Percentiles rank a stretch among this genome's conserved stretches.
Evolutionary conservation across 345 rosid genomes (phyloP).

Genomic region (Linum lewisii): DNA sequence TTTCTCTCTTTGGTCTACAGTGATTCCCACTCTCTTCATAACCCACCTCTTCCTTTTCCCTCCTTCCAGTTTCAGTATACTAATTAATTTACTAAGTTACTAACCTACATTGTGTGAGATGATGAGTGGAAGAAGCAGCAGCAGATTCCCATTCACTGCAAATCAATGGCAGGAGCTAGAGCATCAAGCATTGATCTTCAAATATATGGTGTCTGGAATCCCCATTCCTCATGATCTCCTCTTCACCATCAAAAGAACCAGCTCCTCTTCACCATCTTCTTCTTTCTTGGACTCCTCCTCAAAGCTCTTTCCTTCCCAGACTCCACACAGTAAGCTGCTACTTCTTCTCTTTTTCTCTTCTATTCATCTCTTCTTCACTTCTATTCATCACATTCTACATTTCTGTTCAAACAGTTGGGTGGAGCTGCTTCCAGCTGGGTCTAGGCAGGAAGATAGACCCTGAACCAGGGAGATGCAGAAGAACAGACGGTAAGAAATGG

Average conservation of each 20-base stretch:
- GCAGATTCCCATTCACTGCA: conserved; percentile 62
- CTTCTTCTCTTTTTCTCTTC: no score
- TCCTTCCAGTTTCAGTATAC: not conserved
- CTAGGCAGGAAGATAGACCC: conserved; percentile 71
- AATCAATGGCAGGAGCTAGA: conserved; percentile 92
- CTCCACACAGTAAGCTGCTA: conserved; percentile 47
- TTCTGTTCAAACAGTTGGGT: conserved; percentile 38
- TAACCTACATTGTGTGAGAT: not conserved
- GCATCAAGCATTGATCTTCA: conserved; percentile 74
- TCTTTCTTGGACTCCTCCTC: conserved; percentile 35
- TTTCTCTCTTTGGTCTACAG: not conserved
- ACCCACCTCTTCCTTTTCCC: not conserved
- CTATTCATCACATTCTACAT: not conserved
- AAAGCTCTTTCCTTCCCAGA: conserved; percentile 38
- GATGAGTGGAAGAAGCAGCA: conserved; percentile 32
- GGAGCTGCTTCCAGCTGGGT: conserved; percentile 76
- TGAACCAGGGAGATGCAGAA: conserved; percentile 87
- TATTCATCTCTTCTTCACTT: not conserved
- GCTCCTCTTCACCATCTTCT: not conserved
- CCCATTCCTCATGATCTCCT: conserved; percentile 82
- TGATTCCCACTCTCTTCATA: no score
- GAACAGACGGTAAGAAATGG: conserved; percentile 99
- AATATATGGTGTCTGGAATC: conserved; percentile 64
- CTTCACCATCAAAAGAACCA: conserved; percentile 50
- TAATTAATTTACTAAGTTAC: not conserved